These are phyloP conservation scores for Verbascum thapsus DNA, from an alignment of 257 asterid species.

Conservation along the genomic window DNA sequence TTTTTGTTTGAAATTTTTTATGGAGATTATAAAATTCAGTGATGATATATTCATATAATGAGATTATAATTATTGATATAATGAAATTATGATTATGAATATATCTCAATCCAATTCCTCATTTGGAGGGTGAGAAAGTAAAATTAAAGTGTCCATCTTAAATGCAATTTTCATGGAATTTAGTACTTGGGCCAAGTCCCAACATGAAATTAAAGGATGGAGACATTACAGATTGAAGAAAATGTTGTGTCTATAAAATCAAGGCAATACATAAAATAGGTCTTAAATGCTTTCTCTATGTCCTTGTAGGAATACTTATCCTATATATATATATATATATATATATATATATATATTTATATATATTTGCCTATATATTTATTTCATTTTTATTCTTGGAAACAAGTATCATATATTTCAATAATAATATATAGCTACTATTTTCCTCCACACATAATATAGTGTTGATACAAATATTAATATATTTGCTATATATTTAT, in stretches of 20 bases:
- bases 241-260: neutral
- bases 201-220: constrained; percentile 16
- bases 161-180: constrained; percentile 27
- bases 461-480: constrained; percentile 1
- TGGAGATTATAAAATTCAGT: no score
- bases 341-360: no score
- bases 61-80: no score
- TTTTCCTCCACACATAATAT: neutral
- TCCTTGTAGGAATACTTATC: no score
- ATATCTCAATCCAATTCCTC: no score
- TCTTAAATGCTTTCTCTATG: no score
- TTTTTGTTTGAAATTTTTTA: no score
- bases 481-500: neutral
- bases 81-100: no score
- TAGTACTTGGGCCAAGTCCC: constrained; percentile 18
- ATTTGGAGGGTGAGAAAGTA: neutral
- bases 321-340: no score
- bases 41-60: no score
- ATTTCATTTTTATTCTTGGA: neutral
- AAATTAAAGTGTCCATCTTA: neutral
- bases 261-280: constrained; percentile 4
- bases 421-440: neutral
- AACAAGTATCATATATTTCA: no score
- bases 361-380: neutral
- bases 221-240: neutral